Conservation (phyloP, 257 asterid species). For the Lithospermum erythrorhizon region DNA sequence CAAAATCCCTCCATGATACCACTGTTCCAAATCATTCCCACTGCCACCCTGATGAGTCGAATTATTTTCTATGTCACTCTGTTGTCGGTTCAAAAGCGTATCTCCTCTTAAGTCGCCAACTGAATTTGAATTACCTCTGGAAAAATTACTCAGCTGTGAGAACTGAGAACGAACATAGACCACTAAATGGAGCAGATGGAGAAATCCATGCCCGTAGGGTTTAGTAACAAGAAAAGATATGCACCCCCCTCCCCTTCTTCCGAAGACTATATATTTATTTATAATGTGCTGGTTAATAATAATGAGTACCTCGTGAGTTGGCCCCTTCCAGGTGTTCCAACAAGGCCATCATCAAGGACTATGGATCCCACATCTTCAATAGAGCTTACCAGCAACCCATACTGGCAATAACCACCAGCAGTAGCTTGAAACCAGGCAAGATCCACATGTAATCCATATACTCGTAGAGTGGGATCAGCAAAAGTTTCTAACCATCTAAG, state of each 20-base stretch:
- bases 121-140: background rate
- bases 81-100: slow-evolving; percentile 23
- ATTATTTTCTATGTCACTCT: slow-evolving; percentile 31
- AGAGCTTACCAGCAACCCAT: slow-evolving; percentile 66
- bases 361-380: slow-evolving; percentile 34
- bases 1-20: slow-evolving; percentile 48
- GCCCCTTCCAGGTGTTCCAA: slow-evolving; percentile 36
- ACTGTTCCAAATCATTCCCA: slow-evolving; percentile 38
- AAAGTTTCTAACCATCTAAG: slow-evolving; percentile 73
- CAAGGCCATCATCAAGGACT: slow-evolving; percentile 35
- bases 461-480: slow-evolving; percentile 77
- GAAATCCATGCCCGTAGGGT: too few species aligned
- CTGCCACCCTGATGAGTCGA: slow-evolving; percentile 20
- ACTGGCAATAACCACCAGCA: slow-evolving; percentile 58
- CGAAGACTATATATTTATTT: background rate
- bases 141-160: background rate
- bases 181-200: background rate
- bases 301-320: slow-evolving; percentile 46
- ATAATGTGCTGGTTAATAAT: background rate
- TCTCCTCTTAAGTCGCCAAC: slow-evolving; percentile 31
- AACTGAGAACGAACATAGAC: background rate
- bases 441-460: slow-evolving; percentile 57
- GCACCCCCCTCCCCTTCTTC: too few species aligned
- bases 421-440: slow-evolving; percentile 84
- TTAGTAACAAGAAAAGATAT: too few species aligned